Percentiles rank a stretch among this genome's conserved stretches.
phyloP scores from a whole-genome alignment of 139 green algal species.

The Yamagishiella unicocca region DNA sequence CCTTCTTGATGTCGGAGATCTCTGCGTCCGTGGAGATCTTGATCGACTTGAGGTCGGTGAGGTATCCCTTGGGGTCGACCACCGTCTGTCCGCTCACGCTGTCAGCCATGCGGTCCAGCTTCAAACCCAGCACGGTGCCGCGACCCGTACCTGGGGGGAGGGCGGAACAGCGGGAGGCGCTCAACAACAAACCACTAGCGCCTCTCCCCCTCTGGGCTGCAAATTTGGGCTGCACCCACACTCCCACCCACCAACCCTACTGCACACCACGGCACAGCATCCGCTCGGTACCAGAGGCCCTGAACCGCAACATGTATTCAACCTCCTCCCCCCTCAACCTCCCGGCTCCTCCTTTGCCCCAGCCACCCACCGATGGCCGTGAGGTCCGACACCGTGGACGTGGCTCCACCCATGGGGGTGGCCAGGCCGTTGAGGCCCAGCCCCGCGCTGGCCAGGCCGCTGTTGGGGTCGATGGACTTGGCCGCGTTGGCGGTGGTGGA shows the following conservation, averaged over 20 bases:
- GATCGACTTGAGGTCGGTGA: constrained; percentile 93
- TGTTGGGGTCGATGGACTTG: constrained; percentile 53
- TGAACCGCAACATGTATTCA: too few species aligned
- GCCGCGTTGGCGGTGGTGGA: constrained; percentile 14
- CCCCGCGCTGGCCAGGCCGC: constrained; percentile 31
- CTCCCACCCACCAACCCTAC: too few species aligned
- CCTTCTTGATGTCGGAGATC: constrained; percentile 99
- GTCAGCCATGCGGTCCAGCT: constrained; percentile 96
- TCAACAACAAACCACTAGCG: too few species aligned
- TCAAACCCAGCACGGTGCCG: constrained; percentile 91
- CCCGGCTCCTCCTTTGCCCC: too few species aligned
- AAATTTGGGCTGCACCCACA: too few species aligned
- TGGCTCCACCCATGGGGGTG: constrained; percentile 63
- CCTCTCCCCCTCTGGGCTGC: too few species aligned
- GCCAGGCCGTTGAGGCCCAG: constrained; percentile 62
- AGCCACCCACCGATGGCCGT: constrained; percentile 90
- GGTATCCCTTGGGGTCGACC: constrained; percentile 99
- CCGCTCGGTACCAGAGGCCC: too few species aligned
- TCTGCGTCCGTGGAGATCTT: constrained; percentile 82
- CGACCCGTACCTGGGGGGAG: constrained; percentile 78
- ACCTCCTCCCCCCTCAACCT: too few species aligned
- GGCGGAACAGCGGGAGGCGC: not conserved
- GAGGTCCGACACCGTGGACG: constrained; percentile 81
- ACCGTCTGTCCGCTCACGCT: constrained; percentile 92
- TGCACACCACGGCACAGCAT: too few species aligned